Conservation (phyloP, 805 yeast genomes). For the Metschnikowia sp. region DNA sequence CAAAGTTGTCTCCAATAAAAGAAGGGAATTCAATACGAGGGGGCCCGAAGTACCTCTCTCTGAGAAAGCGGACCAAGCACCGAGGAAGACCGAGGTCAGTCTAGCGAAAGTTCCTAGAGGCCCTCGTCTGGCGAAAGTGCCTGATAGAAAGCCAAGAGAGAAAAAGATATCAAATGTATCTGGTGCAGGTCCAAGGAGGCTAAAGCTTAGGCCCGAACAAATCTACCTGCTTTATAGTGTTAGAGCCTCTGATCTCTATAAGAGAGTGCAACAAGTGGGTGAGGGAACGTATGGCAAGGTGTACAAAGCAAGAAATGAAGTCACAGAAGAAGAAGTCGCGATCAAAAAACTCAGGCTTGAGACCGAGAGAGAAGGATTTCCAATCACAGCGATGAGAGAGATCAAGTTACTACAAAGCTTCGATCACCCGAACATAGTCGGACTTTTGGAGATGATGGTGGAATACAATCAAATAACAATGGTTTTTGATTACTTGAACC, state of each 20-base stretch:
- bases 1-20: conserved; percentile 3
- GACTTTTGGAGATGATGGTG: conserved; percentile 85
- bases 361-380: conserved; percentile 89
- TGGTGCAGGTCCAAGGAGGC: conserved; percentile 1
- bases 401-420: conserved; percentile 80
- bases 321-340: conserved; percentile 76
- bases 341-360: conserved; percentile 81
- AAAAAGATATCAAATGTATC: background rate
- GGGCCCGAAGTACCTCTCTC: background rate
- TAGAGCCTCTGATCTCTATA: conserved; percentile 46
- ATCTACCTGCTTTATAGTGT: conserved; percentile 30
- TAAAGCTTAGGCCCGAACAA: conserved; percentile 26
- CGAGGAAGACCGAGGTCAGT: conserved; percentile 1
- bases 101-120: conserved; percentile 2
- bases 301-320: conserved; percentile 73
- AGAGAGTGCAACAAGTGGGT: conserved; percentile 86
- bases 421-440: conserved; percentile 77
- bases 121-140: conserved; percentile 1
- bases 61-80: background rate
- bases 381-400: conserved; percentile 92
- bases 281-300: conserved; percentile 98
- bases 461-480: conserved; percentile 72
- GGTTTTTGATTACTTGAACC: conserved; percentile 92
- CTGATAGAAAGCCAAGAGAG: conserved; percentile 3
- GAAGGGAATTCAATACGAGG: conserved; percentile 7